phyloP scores from a whole-genome alignment of 352 stramenopile genomes.

The Phytophthora colocasiae region DNA sequence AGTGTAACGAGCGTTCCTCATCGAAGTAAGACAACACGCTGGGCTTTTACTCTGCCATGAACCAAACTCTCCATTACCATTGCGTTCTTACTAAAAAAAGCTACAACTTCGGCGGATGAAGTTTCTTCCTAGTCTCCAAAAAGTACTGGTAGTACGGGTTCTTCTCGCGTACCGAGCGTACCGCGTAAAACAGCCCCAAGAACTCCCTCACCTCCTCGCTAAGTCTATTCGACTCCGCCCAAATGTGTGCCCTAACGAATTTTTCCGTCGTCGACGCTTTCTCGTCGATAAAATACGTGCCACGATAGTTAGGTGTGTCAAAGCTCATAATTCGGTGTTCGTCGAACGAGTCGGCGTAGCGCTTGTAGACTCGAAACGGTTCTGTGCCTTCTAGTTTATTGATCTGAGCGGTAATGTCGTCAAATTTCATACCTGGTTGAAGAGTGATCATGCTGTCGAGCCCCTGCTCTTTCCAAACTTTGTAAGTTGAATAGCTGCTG shows the following conservation, averaged over 20 bases:
- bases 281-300: background rate
- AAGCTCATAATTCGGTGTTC: background rate
- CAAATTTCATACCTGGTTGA: background rate
- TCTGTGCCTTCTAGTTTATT: background rate
- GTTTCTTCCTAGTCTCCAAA: background rate
- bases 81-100: too few species aligned
- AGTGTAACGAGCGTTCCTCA: too few species aligned
- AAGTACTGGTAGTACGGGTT: background rate
- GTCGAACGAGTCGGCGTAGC: conserved; percentile 1
- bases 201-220: background rate
- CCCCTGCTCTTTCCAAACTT: background rate
- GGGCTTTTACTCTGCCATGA: too few species aligned
- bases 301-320: background rate
- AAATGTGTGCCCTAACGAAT: background rate
- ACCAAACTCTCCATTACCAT: too few species aligned
- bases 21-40: too few species aligned
- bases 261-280: background rate
- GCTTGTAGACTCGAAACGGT: background rate
- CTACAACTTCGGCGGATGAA: too few species aligned
- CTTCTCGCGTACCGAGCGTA: too few species aligned
- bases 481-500: background rate
- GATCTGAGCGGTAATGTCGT: background rate
- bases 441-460: background rate
- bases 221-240: background rate
- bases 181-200: background rate